phyloP scores from a whole-genome alignment of 306 rosid genomes.

The Clitoria ternatea region DNA sequence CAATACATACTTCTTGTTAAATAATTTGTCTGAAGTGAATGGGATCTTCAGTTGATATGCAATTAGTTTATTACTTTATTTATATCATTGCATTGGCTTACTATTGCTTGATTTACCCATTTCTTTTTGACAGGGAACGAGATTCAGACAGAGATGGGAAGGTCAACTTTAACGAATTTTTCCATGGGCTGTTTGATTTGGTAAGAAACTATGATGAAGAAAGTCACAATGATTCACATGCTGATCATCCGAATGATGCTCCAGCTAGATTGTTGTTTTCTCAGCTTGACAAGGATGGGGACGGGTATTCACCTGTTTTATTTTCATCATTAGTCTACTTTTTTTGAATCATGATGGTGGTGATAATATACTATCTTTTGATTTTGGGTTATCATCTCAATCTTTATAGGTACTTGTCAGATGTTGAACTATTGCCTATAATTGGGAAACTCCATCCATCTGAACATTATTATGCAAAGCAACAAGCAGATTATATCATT shows the following conservation, averaged over 20 bases:
- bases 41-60: conserved; percentile 10
- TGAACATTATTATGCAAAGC: conserved; percentile 90
- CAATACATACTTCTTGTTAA: not conserved
- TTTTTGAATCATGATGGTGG: conserved; percentile 7
- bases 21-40: not conserved
- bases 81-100: not conserved
- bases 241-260: conserved; percentile 57
- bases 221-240: conserved; percentile 57
- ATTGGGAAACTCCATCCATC: conserved; percentile 95
- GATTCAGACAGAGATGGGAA: conserved; percentile 89
- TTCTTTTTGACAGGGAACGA: conserved; percentile 60
- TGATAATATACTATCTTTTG: conserved; percentile 16
- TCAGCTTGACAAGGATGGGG: conserved; percentile 86
- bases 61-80: conserved; percentile 5
- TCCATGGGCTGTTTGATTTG: conserved; percentile 96
- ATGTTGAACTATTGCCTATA: conserved; percentile 67
- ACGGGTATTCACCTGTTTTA: conserved; percentile 53
- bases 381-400: conserved; percentile 16
- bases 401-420: conserved; percentile 63
- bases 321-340: conserved; percentile 11
- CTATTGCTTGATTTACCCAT: conserved; percentile 23
- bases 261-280: conserved; percentile 78
- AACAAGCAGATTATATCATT: conserved; percentile 85
- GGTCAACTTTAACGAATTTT: conserved; percentile 88
- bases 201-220: conserved; percentile 88